These are phyloP conservation scores for Dunaliella primolecta DNA, from an alignment of 139 green algal genomes.

Conservation along the genomic window DNA sequence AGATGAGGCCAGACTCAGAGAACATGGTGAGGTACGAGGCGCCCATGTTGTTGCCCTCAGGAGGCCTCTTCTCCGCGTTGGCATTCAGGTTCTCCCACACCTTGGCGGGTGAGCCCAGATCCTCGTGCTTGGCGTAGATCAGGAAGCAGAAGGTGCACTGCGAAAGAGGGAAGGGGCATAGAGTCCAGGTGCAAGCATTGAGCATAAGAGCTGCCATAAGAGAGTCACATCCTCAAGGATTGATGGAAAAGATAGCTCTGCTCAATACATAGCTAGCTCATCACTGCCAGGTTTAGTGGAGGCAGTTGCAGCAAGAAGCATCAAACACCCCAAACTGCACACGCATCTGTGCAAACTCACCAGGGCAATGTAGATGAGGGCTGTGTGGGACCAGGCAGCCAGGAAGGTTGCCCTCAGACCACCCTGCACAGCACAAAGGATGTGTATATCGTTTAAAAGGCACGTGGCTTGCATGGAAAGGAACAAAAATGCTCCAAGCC, in stretches of 20 bases:
- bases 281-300: too few relatives aligned
- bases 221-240: too few relatives aligned
- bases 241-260: too few relatives aligned
- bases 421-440: constrained; percentile 53
- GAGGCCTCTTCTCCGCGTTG: constrained; percentile 14
- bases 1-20: constrained; percentile 81
- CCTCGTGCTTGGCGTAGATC: constrained; percentile 62
- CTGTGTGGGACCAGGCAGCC: constrained; percentile 72
- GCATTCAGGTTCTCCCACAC: constrained; percentile 72
- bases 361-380: constrained; percentile 84
- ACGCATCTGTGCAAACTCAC: too few relatives aligned
- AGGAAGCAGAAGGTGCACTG: constrained; percentile 11
- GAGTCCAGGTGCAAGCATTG: too few relatives aligned
- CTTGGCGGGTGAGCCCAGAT: constrained; percentile 39
- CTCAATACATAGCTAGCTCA: too few relatives aligned
- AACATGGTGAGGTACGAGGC: constrained; percentile 92
- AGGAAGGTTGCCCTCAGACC: constrained; percentile 93
- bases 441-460: too few relatives aligned
- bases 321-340: too few relatives aligned
- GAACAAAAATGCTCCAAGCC: too few relatives aligned
- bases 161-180: background rate
- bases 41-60: constrained; percentile 62
- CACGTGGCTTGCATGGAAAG: too few relatives aligned
- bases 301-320: too few relatives aligned
- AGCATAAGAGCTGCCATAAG: too few relatives aligned